Evolutionary conservation across 2,329 filamentous ascomycete genomes (phyloP), one percentile per base, ranked within the genome.

Genomic region (Exophiala aquamarina): DNA sequence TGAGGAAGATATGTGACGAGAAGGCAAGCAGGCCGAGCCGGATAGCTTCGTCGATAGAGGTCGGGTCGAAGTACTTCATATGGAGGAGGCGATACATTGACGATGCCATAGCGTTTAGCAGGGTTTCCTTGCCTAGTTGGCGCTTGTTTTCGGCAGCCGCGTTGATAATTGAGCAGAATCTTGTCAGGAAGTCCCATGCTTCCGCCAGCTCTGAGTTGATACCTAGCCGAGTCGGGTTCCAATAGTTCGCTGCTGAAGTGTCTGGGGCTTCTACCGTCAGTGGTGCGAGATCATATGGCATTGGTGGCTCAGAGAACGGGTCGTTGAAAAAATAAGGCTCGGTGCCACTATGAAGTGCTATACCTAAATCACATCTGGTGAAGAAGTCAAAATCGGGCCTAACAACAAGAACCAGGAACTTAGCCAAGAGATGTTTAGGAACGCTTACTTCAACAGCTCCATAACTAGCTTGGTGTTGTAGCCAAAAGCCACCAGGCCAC

Each of bases 1-100:
- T 64, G 3, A 74, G 56, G 52, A 73, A 73, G 15, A 69, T 47
- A 47, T 61, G 57, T 14, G 59, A 63, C 3, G 59, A 62, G 45
- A 70, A 72, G 11, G 63, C 63, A 1, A 74, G 53, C 1, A 74
- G 57, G n/a, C 69, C 68, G 7, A 69, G 60, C 3, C 69, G 68
- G 15, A 73, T 55, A 1, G 61, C 58, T 52, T 73, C 68, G 23
- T 69, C 52, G 11, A 56, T 40, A 1, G 64, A 62, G 13, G 53
- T 56, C 3, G 20, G 13, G 10, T 55, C 45, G 41, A 66, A 66
- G n/a, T n/a, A n/a, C 5, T 44, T 40, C 61, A 67, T 66, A 26
- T 57, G 32, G n/a, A 73, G 53, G 2, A 74, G 61, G 2, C 63
- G 66, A 52, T 73, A 74, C 58, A 68, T 66, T 15, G 68, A 59